Evolutionary conservation across 2,329 filamentous ascomycete genomes (phyloP).

Genomic region (Aspergillus carbonarius): DNA sequence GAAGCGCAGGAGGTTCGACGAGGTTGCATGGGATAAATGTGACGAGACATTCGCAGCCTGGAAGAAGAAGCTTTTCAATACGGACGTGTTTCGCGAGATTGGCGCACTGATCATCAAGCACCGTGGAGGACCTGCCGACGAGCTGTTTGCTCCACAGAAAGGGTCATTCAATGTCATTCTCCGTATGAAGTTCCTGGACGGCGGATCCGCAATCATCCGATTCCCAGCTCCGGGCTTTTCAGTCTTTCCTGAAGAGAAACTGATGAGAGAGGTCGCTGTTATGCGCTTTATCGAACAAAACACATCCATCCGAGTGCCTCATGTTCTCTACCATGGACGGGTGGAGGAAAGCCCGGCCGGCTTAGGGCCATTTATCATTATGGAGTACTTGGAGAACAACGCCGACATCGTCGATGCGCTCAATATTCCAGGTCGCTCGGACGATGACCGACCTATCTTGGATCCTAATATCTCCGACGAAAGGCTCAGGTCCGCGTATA

Average conservation of each 20-base stretch:
- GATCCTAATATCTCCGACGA: constrained; percentile 36
- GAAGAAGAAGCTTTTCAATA: neutral
- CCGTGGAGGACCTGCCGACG: neutral
- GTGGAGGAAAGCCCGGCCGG: neutral
- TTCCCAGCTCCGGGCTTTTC: neutral
- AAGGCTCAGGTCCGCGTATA: constrained; percentile 30
- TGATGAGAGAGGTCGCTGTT: neutral
- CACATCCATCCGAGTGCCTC: neutral
- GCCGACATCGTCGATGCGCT: constrained; percentile 14
- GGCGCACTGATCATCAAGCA: neutral
- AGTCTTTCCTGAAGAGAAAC: neutral
- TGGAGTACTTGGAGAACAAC: constrained; percentile 27
- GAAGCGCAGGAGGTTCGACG: neutral
- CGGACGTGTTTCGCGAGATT: neutral
- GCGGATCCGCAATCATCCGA: neutral
- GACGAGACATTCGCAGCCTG: neutral
- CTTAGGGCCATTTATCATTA: neutral
- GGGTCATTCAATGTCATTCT: neutral
- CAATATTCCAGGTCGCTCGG: constrained; percentile 15
- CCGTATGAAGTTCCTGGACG: neutral
- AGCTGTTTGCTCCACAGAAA: neutral
- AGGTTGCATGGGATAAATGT: neutral
- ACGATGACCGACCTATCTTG: constrained; percentile 14
- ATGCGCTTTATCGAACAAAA: neutral
- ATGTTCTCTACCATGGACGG: neutral